Evolutionary conservation across 768 basidiomycete genomes (phyloP).

Genomic region (Hygrophorus pudorinus): DNA sequence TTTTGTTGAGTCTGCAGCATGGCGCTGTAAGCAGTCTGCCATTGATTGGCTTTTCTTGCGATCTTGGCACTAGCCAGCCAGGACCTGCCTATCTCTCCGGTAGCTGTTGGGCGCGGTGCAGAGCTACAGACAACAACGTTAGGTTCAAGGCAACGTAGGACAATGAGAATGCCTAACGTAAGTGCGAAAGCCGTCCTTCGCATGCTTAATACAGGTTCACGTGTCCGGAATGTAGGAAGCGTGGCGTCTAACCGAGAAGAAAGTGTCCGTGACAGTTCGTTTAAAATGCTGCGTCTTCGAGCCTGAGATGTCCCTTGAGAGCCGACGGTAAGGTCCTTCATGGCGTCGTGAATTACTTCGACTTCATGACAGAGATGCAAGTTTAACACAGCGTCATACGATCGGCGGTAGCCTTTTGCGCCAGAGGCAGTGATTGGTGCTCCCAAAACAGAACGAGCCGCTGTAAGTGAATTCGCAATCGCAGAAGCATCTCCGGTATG

Average conservation of each 20-base stretch:
- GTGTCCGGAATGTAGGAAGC: conserved; percentile 78
- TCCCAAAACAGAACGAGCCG: conserved; percentile 67
- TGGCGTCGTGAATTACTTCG: conserved; percentile 47
- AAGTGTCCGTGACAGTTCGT: conserved; percentile 40
- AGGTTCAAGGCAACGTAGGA: conserved; percentile 3
- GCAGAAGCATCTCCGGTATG: conserved; percentile 38
- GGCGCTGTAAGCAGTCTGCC: conserved; percentile 95
- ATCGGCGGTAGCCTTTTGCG: conserved; percentile 68
- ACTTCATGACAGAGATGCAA: conserved; percentile 84
- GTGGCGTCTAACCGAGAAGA: conserved; percentile 62
- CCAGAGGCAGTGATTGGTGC: conserved; percentile 76
- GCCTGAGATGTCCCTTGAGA: conserved; percentile 22
- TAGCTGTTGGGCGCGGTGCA: conserved; percentile 28
- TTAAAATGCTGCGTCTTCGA: conserved; percentile 26
- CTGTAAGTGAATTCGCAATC: conserved; percentile 41
- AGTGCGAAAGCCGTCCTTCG: conserved; percentile 75
- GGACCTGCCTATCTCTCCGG: conserved; percentile 61
- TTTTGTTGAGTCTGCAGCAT: conserved; percentile 80
- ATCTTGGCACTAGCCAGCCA: conserved; percentile 96
- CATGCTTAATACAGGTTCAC: conserved; percentile 86
- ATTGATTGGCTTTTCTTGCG: conserved; percentile 89
- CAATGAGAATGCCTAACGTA: conserved; percentile 22
- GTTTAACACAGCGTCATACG: conserved; percentile 79
- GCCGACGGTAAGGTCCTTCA: conserved; percentile 27
- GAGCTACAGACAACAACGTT: conserved; percentile 12